Evolutionary conservation across 768 basidiomycete genomes (phyloP).

Genomic region (Galerina sulciceps): DNA sequence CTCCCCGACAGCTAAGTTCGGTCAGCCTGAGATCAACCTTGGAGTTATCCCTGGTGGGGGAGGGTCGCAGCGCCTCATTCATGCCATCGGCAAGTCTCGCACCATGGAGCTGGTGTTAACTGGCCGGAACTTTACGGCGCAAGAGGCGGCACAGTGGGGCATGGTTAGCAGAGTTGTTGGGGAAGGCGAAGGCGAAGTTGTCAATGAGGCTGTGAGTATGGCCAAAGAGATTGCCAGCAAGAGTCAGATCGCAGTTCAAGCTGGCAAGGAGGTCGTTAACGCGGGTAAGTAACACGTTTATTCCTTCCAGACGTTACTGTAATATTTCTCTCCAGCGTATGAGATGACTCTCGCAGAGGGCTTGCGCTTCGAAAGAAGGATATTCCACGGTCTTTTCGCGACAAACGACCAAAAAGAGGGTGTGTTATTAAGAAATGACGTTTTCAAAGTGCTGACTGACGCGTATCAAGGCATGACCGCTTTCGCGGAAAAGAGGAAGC

Average conservation of each 20-base stretch:
- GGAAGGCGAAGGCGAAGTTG: constrained; percentile 77
- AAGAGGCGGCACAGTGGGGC: constrained; percentile 88
- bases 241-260: constrained; percentile 81
- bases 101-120: constrained; percentile 95
- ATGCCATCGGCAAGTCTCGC: constrained; percentile 86
- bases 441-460: background rate
- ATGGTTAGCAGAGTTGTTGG: constrained; percentile 82
- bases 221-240: constrained; percentile 82
- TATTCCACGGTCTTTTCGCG: constrained; percentile 92
- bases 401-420: constrained; percentile 97
- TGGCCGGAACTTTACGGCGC: constrained; percentile 78
- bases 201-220: constrained; percentile 84
- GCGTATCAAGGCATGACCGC: constrained; percentile 81
- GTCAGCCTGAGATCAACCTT: constrained; percentile 95
- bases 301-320: background rate
- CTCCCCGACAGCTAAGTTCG: constrained; percentile 88
- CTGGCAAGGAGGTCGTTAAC: constrained; percentile 94
- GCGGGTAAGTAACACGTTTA: constrained; percentile 52
- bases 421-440: constrained; percentile 36
- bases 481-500: constrained; percentile 91
- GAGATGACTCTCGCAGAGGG: constrained; percentile 85
- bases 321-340: constrained; percentile 53
- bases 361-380: constrained; percentile 80
- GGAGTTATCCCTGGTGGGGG: constrained; percentile 96
- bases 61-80: constrained; percentile 89